Evolutionary conservation across 345 rosid genomes (phyloP).

Genomic region (Ceriops decandra): DNA sequence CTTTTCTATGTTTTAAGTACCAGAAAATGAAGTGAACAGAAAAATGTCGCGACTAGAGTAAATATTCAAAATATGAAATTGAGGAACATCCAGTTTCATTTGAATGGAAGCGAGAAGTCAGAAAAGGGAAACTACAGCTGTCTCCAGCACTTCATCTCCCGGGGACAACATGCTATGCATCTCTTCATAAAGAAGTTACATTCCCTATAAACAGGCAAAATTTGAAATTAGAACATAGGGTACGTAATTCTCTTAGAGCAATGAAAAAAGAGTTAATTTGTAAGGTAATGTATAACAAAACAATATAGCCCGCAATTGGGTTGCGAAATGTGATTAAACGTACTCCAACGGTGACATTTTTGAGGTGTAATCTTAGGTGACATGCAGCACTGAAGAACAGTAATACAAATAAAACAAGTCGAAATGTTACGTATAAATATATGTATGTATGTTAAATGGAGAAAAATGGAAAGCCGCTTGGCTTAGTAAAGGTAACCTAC

Average conservation of each 20-base stretch:
- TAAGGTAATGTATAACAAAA: not conserved
- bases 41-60: conserved; percentile 5
- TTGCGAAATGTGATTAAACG: no score
- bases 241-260: not conserved
- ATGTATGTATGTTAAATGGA: no score
- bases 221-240: not conserved
- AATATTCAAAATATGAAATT: conserved; percentile 21
- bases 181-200: not conserved
- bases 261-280: not conserved
- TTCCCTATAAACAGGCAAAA: not conserved
- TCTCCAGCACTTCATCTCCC: conserved; percentile 1
- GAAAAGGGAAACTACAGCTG: conserved; percentile 9
- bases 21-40: conserved; percentile 8
- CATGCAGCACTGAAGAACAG: no score
- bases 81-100: conserved; percentile 13
- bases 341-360: no score
- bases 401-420: no score
- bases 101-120: conserved; percentile 10
- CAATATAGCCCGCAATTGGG: no score
- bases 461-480: no score
- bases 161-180: not conserved
- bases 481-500: no score
- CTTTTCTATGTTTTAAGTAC: no score
- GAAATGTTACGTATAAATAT: no score
- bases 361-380: no score